phyloP scores from a whole-genome alignment of 2,329 filamentous ascomycete species.

The Penicillium vulpinum region DNA sequence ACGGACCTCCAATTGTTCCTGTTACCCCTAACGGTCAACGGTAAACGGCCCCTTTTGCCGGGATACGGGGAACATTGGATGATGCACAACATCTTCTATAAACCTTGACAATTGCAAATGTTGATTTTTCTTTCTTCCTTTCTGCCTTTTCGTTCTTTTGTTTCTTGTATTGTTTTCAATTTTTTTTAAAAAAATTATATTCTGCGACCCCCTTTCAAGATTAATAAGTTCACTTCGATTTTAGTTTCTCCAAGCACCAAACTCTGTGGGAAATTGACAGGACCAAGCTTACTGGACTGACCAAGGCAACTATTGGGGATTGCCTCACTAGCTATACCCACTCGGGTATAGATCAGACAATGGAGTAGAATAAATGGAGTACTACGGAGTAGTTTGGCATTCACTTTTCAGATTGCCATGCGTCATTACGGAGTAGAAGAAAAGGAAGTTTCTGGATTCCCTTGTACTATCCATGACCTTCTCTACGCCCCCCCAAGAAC shows the following conservation, averaged over 20 bases:
- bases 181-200: no score
- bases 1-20: no score
- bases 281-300: constrained; percentile 10
- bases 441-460: not conserved
- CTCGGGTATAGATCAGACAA: constrained; percentile 17
- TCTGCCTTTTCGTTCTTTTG: constrained; percentile 3
- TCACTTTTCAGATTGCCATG: not conserved
- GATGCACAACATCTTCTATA: constrained; percentile 23
- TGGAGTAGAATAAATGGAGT: no score
- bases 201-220: not conserved
- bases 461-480: no score
- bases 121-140: not conserved
- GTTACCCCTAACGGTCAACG: constrained; percentile 23
- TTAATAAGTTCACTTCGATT: no score
- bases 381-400: not conserved
- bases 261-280: constrained; percentile 26
- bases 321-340: constrained; percentile 13
- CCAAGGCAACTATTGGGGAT: constrained; percentile 11
- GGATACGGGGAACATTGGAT: constrained; percentile 15
- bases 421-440: no score
- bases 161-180: not conserved
- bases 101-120: constrained; percentile 1
- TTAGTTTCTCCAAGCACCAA: constrained; percentile 17
- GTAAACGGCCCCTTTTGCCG: constrained; percentile 16
- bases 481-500: not conserved